A percentile compares a stretch with the other conserved stretches of the same genome.
phyloP scores from a whole-genome alignment of 768 basidiomycete species.

The Chalciporus sphaerocephalus region DNA sequence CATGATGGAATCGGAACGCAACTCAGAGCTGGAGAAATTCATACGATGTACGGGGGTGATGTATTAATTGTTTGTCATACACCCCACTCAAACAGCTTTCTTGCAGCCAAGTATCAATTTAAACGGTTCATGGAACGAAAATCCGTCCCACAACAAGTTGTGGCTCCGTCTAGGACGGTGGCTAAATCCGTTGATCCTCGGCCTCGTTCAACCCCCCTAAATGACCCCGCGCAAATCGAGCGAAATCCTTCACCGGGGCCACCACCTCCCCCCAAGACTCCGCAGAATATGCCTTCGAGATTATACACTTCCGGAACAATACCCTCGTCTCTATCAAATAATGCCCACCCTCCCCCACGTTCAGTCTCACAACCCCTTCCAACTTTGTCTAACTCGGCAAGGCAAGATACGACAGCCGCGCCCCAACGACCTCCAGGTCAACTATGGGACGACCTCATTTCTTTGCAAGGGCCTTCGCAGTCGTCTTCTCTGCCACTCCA shows the following conservation, averaged over 20 bases:
- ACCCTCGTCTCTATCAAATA: slow-evolving; percentile 10
- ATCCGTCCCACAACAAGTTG: slow-evolving; percentile 38
- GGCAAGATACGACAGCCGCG: slow-evolving; percentile 6
- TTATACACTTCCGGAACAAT: slow-evolving; percentile 13
- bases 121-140: slow-evolving; percentile 58
- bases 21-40: slow-evolving; percentile 87
- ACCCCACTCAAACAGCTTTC: background rate
- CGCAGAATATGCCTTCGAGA: slow-evolving; percentile 22
- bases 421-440: slow-evolving; percentile 22
- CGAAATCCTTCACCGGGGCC: slow-evolving; percentile 24
- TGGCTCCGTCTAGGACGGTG: slow-evolving; percentile 38
- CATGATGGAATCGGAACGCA: slow-evolving; percentile 71
- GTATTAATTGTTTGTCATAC: background rate
- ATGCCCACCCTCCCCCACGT: slow-evolving; percentile 19
- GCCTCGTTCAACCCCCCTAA: slow-evolving; percentile 14
- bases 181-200: slow-evolving; percentile 24
- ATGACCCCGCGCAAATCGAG: slow-evolving; percentile 6
- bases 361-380: slow-evolving; percentile 38
- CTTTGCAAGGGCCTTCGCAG: slow-evolving; percentile 38
- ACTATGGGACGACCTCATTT: slow-evolving; percentile 58
- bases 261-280: slow-evolving; percentile 25
- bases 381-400: slow-evolving; percentile 10
- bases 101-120: slow-evolving; percentile 75
- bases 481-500: slow-evolving; percentile 48
- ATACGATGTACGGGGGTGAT: slow-evolving; percentile 61